Evolutionary conservation across 345 rosid genomes (phyloP).

Genomic region (Citrus trifoliata): DNA sequence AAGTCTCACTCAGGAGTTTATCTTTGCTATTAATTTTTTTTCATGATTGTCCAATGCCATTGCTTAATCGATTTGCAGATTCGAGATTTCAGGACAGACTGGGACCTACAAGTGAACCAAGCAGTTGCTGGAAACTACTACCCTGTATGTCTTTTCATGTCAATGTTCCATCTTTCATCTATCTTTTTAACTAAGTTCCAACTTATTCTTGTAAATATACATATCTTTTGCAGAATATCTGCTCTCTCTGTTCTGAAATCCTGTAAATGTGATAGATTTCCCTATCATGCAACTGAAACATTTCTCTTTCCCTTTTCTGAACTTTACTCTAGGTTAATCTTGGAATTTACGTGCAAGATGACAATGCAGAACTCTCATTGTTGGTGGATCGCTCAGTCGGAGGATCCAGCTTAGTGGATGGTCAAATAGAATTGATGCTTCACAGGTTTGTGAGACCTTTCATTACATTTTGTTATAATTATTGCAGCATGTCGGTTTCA

Average conservation of each 20-base stretch:
- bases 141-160: conserved; percentile 53
- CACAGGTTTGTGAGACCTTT: conserved; percentile 55
- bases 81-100: conserved; percentile 79
- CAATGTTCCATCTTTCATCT: not conserved
- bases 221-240: not conserved
- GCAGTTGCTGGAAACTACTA: conserved; percentile 93
- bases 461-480: not conserved
- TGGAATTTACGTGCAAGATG: conserved; percentile 76
- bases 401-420: conserved; percentile 79
- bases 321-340: conserved; percentile 60
- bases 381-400: conserved; percentile 91
- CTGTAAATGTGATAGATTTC: not conserved
- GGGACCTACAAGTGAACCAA: conserved; percentile 83
- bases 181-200: not conserved
- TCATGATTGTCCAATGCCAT: conserved; percentile 12
- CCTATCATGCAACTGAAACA: not conserved
- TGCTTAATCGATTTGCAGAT: conserved; percentile 43
- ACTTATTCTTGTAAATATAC: not conserved
- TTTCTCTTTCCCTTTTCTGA: conserved; percentile 8
- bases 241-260: not conserved
- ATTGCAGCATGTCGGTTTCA: not conserved
- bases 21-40: conserved; percentile 9
- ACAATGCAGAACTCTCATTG: conserved; percentile 67
- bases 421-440: conserved; percentile 91
- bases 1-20: not conserved